These are phyloP conservation scores for Fusarium coffeatum DNA, from an alignment of 2,329 filamentous ascomycete species.

Conservation along the genomic window DNA sequence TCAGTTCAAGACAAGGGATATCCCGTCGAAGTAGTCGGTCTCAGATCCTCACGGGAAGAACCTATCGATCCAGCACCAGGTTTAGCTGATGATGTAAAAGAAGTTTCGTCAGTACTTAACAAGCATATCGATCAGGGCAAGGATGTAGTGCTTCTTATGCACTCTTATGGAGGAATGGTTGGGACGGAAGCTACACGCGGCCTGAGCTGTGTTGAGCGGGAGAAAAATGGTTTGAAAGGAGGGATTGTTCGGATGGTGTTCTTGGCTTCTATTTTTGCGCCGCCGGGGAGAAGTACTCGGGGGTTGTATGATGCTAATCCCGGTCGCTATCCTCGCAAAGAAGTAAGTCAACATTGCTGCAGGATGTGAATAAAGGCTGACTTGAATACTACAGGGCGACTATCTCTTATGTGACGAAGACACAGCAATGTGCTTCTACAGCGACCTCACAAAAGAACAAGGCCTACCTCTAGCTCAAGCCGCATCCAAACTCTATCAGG, in stretches of 20 bases:
- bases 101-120: not conserved
- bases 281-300: not conserved
- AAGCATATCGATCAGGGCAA: not conserved
- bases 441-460: constrained; percentile 3
- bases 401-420: constrained; percentile 20
- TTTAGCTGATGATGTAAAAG: constrained; percentile 4
- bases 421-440: constrained; percentile 20
- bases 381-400: not conserved
- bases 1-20: not conserved
- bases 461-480: not conserved
- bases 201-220: not conserved
- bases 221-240: not conserved
- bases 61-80: constrained; percentile 14
- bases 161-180: constrained; percentile 22
- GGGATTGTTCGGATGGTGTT: constrained; percentile 6
- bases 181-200: constrained; percentile 12
- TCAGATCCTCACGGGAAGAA: not conserved
- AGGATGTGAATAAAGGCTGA: fast-evolving
- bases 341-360: not conserved
- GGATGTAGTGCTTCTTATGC: constrained; percentile 13
- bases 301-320: constrained; percentile 9
- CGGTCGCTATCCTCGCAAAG: not conserved
- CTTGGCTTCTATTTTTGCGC: constrained; percentile 12
- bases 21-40: not conserved
- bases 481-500: not conserved